Evolutionary conservation across 139 green algal species (phyloP), one percentile per base, ranked within the genome.

Genomic region (Bryopsis sp.): DNA sequence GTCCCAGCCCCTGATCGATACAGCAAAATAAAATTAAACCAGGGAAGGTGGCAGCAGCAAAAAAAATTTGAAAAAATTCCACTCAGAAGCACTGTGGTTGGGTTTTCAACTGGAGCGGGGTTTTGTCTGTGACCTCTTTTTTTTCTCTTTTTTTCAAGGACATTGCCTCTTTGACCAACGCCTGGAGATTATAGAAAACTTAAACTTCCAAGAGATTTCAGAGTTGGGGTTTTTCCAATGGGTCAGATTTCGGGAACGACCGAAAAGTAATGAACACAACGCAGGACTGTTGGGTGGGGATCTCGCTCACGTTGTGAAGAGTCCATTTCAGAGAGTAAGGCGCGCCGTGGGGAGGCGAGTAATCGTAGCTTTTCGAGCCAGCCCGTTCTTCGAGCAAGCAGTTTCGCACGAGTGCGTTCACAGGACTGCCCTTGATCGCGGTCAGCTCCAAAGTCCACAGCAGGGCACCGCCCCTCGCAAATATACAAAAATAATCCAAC

Each of bases 321-420:
- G 79, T 86, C 94, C 93, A 98, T 74, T 98, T 98, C 1, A 98
- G 59, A 1, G 86, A 86, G 79, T 97, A 92, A 3, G 76, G 64
- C 1, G 86, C 72, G 26, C 81, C 81, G 2, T 84, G 76, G n/a
- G 73, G 81, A 0, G 88, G 89, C 2, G 73, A 61, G 74, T 91
- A 97, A 1, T 76, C 77, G 78, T 94, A 98, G 0, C 74, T 79
- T 43, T 64, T 81, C 26, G 93, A 88, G 0, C 79, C 85, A 1
- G 82, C 81, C 8, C 94, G 88, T 75, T 98, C 93, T 78, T 98
- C 91, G 22, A 98, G 82, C 58, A 98, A 74, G 59, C 87, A 95
- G 2, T 76, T 79, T 0, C 85, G 64, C 35, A 98, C 85, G 2
- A 98, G 82, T 0, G 89, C 82, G 59, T 96, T 86, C 15, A 95